Conservation (phyloP, 1,139 yeast genomes). For the Suhomyces ambrosiae region DNA sequence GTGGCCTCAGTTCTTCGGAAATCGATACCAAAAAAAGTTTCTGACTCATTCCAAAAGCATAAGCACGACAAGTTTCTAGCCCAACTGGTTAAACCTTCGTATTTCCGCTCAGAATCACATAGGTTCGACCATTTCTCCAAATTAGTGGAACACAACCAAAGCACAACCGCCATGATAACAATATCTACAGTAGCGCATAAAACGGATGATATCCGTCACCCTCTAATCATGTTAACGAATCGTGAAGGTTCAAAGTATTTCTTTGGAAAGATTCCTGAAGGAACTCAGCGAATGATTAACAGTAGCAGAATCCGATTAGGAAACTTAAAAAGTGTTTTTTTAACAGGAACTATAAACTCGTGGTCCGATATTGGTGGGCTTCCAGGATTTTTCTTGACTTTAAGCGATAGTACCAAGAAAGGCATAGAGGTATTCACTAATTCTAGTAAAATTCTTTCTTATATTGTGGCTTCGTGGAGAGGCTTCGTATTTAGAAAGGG, state of each 20-base stretch:
- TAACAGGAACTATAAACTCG: slow-evolving; percentile 65
- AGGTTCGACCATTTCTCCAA: slow-evolving; percentile 16
- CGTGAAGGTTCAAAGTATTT: slow-evolving; percentile 62
- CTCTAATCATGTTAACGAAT: slow-evolving; percentile 55
- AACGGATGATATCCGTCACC: slow-evolving; percentile 61
- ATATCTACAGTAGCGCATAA: slow-evolving; percentile 55
- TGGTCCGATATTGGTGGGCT: slow-evolving; percentile 86
- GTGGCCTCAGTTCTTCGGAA: slow-evolving; percentile 1
- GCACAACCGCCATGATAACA: slow-evolving; percentile 34
- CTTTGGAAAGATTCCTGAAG: slow-evolving; percentile 84
- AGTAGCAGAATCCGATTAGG: slow-evolving; percentile 56
- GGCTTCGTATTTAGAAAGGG: slow-evolving; percentile 86
- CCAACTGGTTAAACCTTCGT: slow-evolving; percentile 15
- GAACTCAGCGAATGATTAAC: slow-evolving; percentile 72
- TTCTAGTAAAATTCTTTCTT: slow-evolving; percentile 45
- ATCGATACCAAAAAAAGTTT: not conserved
- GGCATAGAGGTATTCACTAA: slow-evolving; percentile 42
- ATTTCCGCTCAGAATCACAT: slow-evolving; percentile 15
- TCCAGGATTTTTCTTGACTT: slow-evolving; percentile 83
- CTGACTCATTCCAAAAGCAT: not conserved
- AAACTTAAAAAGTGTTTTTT: slow-evolving; percentile 63
- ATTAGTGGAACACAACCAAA: slow-evolving; percentile 19
- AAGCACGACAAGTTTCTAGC: slow-evolving; percentile 10
- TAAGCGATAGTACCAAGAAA: slow-evolving; percentile 77
- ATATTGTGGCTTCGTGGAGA: slow-evolving; percentile 78